phyloP scores from a whole-genome alignment of 2,329 filamentous ascomycete species.

The Tolypocladium paradoxum region DNA sequence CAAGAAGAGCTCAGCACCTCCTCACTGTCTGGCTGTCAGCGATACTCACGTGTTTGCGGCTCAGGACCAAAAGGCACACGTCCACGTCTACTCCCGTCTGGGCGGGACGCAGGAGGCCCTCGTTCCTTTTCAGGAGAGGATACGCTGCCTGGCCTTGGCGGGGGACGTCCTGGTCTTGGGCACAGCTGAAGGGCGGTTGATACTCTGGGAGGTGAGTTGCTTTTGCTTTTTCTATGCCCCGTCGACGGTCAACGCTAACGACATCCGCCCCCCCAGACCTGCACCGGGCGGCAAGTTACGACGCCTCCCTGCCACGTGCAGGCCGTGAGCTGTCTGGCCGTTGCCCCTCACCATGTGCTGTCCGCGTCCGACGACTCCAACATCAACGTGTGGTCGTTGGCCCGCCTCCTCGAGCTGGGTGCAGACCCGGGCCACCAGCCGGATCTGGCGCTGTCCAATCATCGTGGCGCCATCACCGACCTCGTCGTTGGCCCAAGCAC shows the following conservation, averaged over 20 bases:
- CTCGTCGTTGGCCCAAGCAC: slow-evolving; percentile 53
- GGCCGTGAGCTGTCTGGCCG: slow-evolving; percentile 63
- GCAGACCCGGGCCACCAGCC: slow-evolving; percentile 53
- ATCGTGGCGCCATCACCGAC: slow-evolving; percentile 62
- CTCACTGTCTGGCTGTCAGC: slow-evolving; percentile 71
- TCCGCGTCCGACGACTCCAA: slow-evolving; percentile 80
- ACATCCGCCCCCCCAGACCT: slow-evolving; percentile 37
- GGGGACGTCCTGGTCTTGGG: slow-evolving; percentile 68
- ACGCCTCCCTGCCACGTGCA: slow-evolving; percentile 73
- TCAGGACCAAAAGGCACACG: slow-evolving; percentile 80
- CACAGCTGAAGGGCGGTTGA: slow-evolving; percentile 73
- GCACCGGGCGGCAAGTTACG: slow-evolving; percentile 64
- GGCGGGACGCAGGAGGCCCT: slow-evolving; percentile 81
- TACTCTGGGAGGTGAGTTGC: slow-evolving; percentile 76
- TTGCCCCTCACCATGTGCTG: slow-evolving; percentile 61
- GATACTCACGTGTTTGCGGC: slow-evolving; percentile 81
- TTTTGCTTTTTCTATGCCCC: slow-evolving; percentile 8
- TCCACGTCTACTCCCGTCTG: slow-evolving; percentile 81
- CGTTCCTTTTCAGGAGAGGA: slow-evolving; percentile 78
- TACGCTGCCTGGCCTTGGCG: slow-evolving; percentile 65
- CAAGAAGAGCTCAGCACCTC: slow-evolving; percentile 82
- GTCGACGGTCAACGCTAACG: neutral
- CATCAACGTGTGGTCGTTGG: slow-evolving; percentile 82
- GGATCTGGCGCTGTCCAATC: slow-evolving; percentile 64
- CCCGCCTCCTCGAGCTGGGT: slow-evolving; percentile 55